Percentiles rank a stretch among this genome's conserved stretches.
Evolutionary conservation across 2,329 filamentous ascomycete species (phyloP).

Genomic region (Phialophora expanda): DNA sequence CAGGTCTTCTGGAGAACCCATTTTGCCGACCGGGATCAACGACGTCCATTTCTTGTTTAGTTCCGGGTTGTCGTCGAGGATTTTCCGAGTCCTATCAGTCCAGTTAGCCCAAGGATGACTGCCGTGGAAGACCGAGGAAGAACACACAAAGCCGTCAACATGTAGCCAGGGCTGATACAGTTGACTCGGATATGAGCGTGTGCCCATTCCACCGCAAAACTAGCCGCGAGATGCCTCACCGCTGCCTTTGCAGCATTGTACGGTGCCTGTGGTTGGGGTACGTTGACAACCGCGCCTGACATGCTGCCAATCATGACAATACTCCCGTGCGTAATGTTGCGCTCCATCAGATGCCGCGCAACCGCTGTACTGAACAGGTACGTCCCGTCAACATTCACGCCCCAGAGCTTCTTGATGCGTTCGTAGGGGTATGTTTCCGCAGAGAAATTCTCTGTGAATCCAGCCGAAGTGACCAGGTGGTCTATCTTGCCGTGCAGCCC

Average conservation of each 20-base stretch:
- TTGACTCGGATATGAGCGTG: constrained; percentile 87
- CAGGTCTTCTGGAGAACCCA: constrained; percentile 84
- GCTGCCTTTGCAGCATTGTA: constrained; percentile 95
- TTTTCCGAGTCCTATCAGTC: constrained; percentile 77
- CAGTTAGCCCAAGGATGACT: constrained; percentile 33
- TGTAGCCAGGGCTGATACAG: constrained; percentile 93
- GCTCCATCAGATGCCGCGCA: constrained; percentile 77
- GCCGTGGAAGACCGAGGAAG: neutral
- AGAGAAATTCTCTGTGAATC: constrained; percentile 95
- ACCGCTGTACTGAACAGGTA: constrained; percentile 48
- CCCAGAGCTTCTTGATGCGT: constrained; percentile 90
- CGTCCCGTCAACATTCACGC: constrained; percentile 77
- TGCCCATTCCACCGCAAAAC: constrained; percentile 93
- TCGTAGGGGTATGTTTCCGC: constrained; percentile 89
- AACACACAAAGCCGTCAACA: constrained; percentile 87
- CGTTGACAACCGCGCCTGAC: constrained; percentile 91
- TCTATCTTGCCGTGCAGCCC: constrained; percentile 80
- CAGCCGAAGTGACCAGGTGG: constrained; percentile 91
- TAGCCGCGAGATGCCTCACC: constrained; percentile 83
- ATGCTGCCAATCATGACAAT: constrained; percentile 97
- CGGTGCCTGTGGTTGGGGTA: constrained; percentile 89
- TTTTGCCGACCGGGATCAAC: constrained; percentile 88
- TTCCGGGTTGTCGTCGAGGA: constrained; percentile 89
- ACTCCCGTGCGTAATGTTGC: constrained; percentile 68
- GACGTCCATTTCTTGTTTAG: constrained; percentile 89